Percentiles rank a stretch among this genome's conserved stretches.
Evolutionary conservation across 2,329 filamentous ascomycete genomes (phyloP).

Genomic region (Teratosphaeria destructans): DNA sequence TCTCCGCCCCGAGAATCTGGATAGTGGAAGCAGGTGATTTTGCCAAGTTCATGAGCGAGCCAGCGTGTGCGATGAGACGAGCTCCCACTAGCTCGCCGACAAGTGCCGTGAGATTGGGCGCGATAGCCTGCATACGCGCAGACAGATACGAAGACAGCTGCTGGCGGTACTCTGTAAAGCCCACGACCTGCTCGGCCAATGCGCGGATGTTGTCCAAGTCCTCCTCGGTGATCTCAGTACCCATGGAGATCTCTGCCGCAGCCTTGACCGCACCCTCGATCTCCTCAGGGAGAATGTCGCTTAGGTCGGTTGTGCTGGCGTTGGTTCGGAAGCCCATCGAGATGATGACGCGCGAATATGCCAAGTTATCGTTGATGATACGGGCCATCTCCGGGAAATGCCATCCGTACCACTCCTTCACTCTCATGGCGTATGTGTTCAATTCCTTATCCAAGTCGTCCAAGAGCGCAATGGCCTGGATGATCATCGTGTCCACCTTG

Average conservation of each 20-base stretch:
- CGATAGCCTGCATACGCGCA: constrained; percentile 91
- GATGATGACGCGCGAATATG: constrained; percentile 80
- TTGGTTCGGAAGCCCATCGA: constrained; percentile 82
- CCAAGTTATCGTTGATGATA: constrained; percentile 93
- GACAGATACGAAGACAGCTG: constrained; percentile 83
- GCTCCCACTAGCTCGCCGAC: constrained; percentile 91
- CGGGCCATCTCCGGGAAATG: constrained; percentile 97
- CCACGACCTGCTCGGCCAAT: constrained; percentile 85
- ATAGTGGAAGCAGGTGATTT: constrained; percentile 93
- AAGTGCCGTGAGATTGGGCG: constrained; percentile 86
- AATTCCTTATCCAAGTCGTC: constrained; percentile 98
- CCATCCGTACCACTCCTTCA: constrained; percentile 99
- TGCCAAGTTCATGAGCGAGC: constrained; percentile 86
- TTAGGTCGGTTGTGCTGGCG: constrained; percentile 63
- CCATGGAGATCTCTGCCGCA: constrained; percentile 95
- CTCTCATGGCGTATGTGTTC: constrained; percentile 97
- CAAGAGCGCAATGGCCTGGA: constrained; percentile 86
- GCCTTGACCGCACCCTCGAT: constrained; percentile 86
- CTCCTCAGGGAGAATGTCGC: constrained; percentile 88
- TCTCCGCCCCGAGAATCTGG: constrained; percentile 96
- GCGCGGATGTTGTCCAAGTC: constrained; percentile 89
- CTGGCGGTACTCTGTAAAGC: constrained; percentile 79
- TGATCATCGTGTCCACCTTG: constrained; percentile 99
- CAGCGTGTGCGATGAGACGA: constrained; percentile 85
- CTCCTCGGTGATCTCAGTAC: constrained; percentile 87